Evolutionary conservation across 139 green algal genomes (phyloP).

Genomic region (Zygnema cylindricum): DNA sequence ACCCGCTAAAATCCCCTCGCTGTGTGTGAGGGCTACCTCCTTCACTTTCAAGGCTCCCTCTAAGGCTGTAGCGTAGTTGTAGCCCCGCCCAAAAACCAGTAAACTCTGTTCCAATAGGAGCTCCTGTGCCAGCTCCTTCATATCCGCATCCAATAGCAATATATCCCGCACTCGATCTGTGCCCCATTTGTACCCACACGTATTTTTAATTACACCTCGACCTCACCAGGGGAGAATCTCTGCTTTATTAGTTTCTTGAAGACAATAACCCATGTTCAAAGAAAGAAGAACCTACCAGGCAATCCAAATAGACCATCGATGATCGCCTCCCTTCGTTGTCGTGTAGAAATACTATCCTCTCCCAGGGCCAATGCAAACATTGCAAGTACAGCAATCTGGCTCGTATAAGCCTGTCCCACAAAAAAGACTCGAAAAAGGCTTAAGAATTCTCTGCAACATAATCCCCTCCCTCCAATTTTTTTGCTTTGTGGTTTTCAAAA

Average conservation of each 20-base stretch:
- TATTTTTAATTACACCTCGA: not conserved
- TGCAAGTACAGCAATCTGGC: slow-evolving; percentile 87
- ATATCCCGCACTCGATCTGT: slow-evolving; percentile 66
- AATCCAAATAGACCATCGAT: slow-evolving; percentile 82
- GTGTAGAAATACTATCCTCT: slow-evolving; percentile 86
- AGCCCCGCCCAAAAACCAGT: slow-evolving; percentile 75
- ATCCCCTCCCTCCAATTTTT: too few species aligned
- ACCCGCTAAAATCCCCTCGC: slow-evolving; percentile 95
- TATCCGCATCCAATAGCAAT: slow-evolving; percentile 79
- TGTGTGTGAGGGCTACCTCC: slow-evolving; percentile 94
- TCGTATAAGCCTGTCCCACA: slow-evolving; percentile 79
- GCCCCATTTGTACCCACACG: not conserved
- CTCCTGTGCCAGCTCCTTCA: slow-evolving; percentile 79
- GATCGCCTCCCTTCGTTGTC: slow-evolving; percentile 76
- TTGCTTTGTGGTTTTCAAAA: too few species aligned
- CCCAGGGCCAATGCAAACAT: slow-evolving; percentile 91
- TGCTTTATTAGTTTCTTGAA: too few species aligned
- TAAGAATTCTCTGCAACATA: not conserved
- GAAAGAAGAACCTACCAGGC: slow-evolving; percentile 57
- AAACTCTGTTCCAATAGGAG: slow-evolving; percentile 81
- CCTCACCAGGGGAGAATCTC: too few species aligned
- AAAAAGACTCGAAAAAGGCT: not conserved
- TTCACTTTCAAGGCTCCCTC: slow-evolving; percentile 81
- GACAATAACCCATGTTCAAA: too few species aligned
- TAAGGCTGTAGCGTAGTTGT: slow-evolving; percentile 95